Conservation (phyloP, 1,284 basidiomycete genomes). For the Sporisorium exsertum region DNA sequence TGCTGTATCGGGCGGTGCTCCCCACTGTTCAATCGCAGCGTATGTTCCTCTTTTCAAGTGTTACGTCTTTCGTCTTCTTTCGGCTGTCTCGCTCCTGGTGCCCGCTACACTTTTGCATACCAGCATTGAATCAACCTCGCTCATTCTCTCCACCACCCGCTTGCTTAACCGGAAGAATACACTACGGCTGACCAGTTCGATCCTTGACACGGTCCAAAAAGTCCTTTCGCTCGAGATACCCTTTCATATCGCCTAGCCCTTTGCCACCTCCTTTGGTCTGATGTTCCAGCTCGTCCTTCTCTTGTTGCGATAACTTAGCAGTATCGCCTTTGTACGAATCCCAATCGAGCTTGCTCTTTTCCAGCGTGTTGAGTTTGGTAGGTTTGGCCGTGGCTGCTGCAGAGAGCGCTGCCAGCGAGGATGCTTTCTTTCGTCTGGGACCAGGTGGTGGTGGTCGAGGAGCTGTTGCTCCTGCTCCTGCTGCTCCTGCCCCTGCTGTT, state of each 20-base stretch:
- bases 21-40: neutral
- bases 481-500: too few species aligned
- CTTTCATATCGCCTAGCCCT: conserved; percentile 64
- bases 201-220: conserved; percentile 65
- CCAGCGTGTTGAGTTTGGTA: conserved; percentile 67
- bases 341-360: conserved; percentile 68
- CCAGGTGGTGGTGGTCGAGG: conserved; percentile 12
- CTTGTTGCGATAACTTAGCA: conserved; percentile 49
- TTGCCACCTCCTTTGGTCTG: conserved; percentile 65
- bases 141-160: conserved; percentile 14
- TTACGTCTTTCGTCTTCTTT: neutral
- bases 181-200: conserved; percentile 33
- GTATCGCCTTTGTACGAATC: conserved; percentile 32
- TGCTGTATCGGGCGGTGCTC: neutral
- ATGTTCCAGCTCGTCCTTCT: conserved; percentile 64
- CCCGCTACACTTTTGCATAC: neutral
- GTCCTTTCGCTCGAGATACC: conserved; percentile 62
- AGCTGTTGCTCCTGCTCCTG: neutral
- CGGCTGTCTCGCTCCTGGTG: neutral
- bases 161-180: neutral
- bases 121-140: neutral
- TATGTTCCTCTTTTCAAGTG: neutral
- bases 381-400: conserved; percentile 44
- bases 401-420: conserved; percentile 50
- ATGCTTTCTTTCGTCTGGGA: conserved; percentile 47